Evolutionary conservation across 2,329 filamentous ascomycete species (phyloP).

Genomic region (Sporothrix pseudoabietina): DNA sequence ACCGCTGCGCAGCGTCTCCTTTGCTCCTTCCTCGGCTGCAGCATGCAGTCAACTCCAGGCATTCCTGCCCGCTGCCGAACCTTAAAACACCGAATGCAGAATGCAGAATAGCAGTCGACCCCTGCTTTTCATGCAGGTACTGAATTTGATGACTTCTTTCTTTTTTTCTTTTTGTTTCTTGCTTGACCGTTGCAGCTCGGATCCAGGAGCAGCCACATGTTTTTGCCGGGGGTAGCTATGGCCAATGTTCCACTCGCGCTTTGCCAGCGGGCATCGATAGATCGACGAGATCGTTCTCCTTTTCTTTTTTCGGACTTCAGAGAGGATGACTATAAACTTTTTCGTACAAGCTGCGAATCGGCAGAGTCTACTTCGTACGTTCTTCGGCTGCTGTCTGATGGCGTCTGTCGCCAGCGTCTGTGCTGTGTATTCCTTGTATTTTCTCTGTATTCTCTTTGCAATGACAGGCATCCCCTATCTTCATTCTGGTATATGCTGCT

Average conservation of each 20-base stretch:
- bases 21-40: constrained; percentile 19
- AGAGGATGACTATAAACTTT: background rate
- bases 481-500: background rate
- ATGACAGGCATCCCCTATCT: constrained; percentile 1
- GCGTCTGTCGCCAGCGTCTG: background rate
- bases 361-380: background rate
- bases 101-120: constrained; percentile 2
- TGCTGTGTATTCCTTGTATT: background rate
- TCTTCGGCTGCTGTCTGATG: background rate
- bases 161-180: constrained; percentile 3
- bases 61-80: constrained; percentile 22
- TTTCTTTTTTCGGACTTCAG: background rate
- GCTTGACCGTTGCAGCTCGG: background rate
- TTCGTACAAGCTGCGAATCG: background rate
- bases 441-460: background rate
- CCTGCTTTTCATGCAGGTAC: constrained; percentile 29
- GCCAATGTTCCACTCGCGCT: constrained; percentile 10
- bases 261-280: constrained; percentile 2
- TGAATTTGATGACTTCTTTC: background rate
- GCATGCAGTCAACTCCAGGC: constrained; percentile 4
- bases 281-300: background rate
- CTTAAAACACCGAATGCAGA: constrained; percentile 23
- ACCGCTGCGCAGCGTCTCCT: background rate
- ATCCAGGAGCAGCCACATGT: background rate
- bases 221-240: constrained; percentile 13